Base-by-base conservation (phyloP, 108 stramenopile species). In the Pseudonitzschia pungens region DNA sequence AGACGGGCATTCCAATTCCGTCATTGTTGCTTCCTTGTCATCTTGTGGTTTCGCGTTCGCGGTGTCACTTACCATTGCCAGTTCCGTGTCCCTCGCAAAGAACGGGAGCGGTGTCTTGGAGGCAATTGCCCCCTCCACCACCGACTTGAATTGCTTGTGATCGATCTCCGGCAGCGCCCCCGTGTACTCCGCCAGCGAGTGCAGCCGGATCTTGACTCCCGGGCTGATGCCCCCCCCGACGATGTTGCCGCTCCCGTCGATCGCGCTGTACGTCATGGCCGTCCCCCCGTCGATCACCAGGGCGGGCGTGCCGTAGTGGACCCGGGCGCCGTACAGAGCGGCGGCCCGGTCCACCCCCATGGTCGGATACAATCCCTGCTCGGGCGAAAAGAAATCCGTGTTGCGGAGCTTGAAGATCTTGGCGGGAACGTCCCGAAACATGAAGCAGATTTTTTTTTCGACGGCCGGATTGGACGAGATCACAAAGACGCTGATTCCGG, bases 341-440 rank as follows among this genome's bases (percentile, higher is more conserved):
- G 93, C 89, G 4, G 80, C 88, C 15, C 93, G 84, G 79, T 94
- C 93, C 1, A 88, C 79, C 12, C 93, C 93, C 76, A 94, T 86
- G 43, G 56, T 76, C 18, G 80, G 71, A 65, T 92, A 94, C 43
- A 79, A 29, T 0, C 90, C 93, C 36, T 92, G 71, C 31, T 82
- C 79, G 29, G 71, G 53, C 7, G 71, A 60, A 68, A 86, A 88
- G 83, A 94, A 94, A 68, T 90, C 87, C 21, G 77, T 78, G 50
- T 68, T 73, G 45, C 77, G 55, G 33, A 94, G 56, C 28, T 74
- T 63, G 65, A 70, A 79, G 31, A 92, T 64, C 15, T 84, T 76
- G 70, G 72, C 60, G 0, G 89, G 88, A 2, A 94, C 43, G 12
- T 80, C 72, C 4, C 68, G 27, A 63, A 79, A 84, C 44, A 90